Evolutionary conservation across 2,329 filamentous ascomycete species (phyloP).

Genomic region (Dendrostoma leiphaemia): DNA sequence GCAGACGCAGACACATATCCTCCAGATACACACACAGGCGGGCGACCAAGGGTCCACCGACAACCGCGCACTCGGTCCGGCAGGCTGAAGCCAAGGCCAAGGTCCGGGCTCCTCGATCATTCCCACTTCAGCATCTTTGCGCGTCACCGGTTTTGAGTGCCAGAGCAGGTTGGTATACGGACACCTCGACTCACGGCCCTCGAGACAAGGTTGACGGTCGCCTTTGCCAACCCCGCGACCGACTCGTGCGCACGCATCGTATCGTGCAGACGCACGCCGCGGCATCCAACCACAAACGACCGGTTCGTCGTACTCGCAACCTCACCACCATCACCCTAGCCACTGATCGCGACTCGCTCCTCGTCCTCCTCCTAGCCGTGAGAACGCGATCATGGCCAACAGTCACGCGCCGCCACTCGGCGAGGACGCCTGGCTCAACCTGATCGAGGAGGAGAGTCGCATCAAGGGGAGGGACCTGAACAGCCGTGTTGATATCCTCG

Average conservation of each 20-base stretch:
- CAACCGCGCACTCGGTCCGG: slow-evolving; percentile 1
- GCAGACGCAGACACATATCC: too few species aligned
- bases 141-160: slow-evolving; percentile 1
- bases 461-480: slow-evolving; percentile 58
- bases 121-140: background rate
- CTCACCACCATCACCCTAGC: too few species aligned
- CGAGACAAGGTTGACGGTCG: too few species aligned
- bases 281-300: too few species aligned
- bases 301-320: too few species aligned
- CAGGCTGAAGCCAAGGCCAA: slow-evolving; percentile 2
- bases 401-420: slow-evolving; percentile 52
- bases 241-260: too few species aligned
- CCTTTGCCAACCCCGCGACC: too few species aligned
- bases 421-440: slow-evolving; percentile 75
- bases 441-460: slow-evolving; percentile 69
- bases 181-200: too few species aligned
- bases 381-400: slow-evolving; percentile 36
- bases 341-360: too few species aligned
- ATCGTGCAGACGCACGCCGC: too few species aligned
- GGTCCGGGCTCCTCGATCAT: too few species aligned
- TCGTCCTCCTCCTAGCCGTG: background rate
- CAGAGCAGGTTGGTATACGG: background rate
- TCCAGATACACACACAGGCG: too few species aligned
- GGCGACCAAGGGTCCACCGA: background rate
- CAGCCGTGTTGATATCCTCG: slow-evolving; percentile 66